A percentile compares a stretch with the other conserved stretches of the same genome.
Conservation (phyloP, 192 early-diverging fungal genomes). For the Rhizoclosmatium globosum region DNA sequence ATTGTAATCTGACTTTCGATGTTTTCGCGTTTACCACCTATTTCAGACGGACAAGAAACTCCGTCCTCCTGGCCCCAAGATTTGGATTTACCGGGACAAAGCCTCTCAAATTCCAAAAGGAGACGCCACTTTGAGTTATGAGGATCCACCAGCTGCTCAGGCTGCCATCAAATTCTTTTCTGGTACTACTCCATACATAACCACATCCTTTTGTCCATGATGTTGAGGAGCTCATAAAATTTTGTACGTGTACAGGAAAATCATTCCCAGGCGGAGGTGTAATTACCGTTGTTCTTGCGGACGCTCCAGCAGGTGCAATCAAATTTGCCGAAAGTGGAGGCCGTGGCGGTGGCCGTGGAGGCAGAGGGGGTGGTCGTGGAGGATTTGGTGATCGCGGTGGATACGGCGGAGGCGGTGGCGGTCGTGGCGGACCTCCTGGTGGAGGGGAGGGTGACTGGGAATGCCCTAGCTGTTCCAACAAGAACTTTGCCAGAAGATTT, state of each 20-base stretch:
- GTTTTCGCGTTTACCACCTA: not conserved
- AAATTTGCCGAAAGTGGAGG: constrained; percentile 53
- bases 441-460: constrained; percentile 69
- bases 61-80: constrained; percentile 61
- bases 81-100: constrained; percentile 78
- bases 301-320: constrained; percentile 48
- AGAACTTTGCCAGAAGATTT: constrained; percentile 70
- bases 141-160: constrained; percentile 74
- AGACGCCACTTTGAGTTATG: constrained; percentile 82
- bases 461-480: constrained; percentile 65
- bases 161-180: constrained; percentile 80
- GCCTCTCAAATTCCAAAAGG: constrained; percentile 71
- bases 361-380: constrained; percentile 46
- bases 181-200: constrained; percentile 49
- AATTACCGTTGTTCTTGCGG: constrained; percentile 70
- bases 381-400: constrained; percentile 18
- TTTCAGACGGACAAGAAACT: constrained; percentile 66
- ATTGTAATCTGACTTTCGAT: too few species aligned
- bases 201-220: constrained; percentile 35
- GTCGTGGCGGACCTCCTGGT: constrained; percentile 52
- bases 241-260: constrained; percentile 46
- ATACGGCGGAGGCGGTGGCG: constrained; percentile 49
- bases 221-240: not conserved
- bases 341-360: constrained; percentile 52
- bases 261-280: constrained; percentile 66